Conservation (phyloP, 345 rosid genomes). For the Syzygium jambos region DNA sequence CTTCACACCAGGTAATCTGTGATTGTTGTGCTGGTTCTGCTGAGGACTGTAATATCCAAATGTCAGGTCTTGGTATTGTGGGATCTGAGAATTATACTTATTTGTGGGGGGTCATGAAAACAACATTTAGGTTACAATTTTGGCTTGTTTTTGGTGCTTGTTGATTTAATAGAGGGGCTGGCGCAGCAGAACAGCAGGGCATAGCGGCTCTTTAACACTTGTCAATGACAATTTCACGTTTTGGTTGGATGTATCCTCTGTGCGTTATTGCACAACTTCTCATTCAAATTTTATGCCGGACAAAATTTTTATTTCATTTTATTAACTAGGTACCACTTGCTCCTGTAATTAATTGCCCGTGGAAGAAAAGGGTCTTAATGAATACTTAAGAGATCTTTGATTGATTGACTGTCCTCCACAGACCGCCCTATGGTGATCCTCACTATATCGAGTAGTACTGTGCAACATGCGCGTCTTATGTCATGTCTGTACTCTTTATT, state of each 20-base stretch:
- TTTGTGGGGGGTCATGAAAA: not conserved
- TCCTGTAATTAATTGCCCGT: not conserved
- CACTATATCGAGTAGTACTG: not conserved
- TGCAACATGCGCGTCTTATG: not conserved
- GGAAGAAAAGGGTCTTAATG: not conserved
- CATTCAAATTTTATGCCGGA: not conserved
- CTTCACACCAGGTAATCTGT: conserved; percentile 47
- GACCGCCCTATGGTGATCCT: not conserved
- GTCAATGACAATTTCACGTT: not conserved
- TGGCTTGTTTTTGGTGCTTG: not conserved
- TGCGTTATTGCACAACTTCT: not conserved
- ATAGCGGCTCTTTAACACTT: not conserved
- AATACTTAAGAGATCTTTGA: not conserved
- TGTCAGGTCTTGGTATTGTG: not conserved
- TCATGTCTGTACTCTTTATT: not conserved
- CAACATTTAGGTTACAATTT: not conserved
- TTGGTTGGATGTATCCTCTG: not conserved
- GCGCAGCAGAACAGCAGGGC: not conserved
- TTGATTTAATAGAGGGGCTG: not conserved
- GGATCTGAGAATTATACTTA: not conserved
- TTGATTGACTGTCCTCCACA: not conserved
- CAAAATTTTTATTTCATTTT: not conserved
- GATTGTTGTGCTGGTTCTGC: not conserved
- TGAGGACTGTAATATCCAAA: not conserved
- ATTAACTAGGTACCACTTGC: not conserved